Conservation (phyloP, 1,284 basidiomycete genomes). For the Pseudomicrostroma phylloplanum region DNA sequence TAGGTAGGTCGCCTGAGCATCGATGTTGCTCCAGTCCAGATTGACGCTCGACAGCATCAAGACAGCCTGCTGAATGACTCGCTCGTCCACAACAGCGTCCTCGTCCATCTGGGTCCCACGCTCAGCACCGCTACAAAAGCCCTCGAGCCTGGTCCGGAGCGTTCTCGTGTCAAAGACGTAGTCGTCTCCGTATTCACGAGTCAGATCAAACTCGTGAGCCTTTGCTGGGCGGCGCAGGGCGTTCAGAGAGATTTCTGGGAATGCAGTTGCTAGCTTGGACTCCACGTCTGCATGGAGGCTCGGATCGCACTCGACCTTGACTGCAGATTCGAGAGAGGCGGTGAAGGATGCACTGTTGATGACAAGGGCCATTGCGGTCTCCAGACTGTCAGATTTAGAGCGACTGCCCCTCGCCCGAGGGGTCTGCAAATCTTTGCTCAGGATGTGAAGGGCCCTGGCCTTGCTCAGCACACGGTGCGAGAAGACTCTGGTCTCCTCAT, state of each 20-base stretch:
- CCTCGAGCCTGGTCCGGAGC: conserved; percentile 43
- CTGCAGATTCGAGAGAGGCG: conserved; percentile 60
- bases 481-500: conserved; percentile 44
- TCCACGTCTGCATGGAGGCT: conserved; percentile 59
- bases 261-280: conserved; percentile 45
- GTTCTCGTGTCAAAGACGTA: conserved; percentile 61
- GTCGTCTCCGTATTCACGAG: conserved; percentile 68
- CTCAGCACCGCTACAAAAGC: conserved; percentile 46
- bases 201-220: conserved; percentile 55
- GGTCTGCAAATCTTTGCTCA: conserved; percentile 50
- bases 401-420: conserved; percentile 26
- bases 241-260: conserved; percentile 48
- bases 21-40: conserved; percentile 74
- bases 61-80: conserved; percentile 45
- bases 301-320: conserved; percentile 65
- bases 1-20: conserved; percentile 67
- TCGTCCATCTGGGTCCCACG: conserved; percentile 14
- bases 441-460: conserved; percentile 66
- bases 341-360: not conserved
- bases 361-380: conserved; percentile 5
- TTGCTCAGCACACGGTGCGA: conserved; percentile 68
- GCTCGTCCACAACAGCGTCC: conserved; percentile 15
- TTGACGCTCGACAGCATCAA: conserved; percentile 61
- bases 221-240: conserved; percentile 61
- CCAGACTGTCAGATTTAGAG: conserved; percentile 54